Percentiles rank a stretch among this genome's conserved stretches.
These are phyloP conservation scores for Podospora pseudoanserina DNA, from an alignment of 495 filamentous ascomycete genomes.

Conservation along the genomic window DNA sequence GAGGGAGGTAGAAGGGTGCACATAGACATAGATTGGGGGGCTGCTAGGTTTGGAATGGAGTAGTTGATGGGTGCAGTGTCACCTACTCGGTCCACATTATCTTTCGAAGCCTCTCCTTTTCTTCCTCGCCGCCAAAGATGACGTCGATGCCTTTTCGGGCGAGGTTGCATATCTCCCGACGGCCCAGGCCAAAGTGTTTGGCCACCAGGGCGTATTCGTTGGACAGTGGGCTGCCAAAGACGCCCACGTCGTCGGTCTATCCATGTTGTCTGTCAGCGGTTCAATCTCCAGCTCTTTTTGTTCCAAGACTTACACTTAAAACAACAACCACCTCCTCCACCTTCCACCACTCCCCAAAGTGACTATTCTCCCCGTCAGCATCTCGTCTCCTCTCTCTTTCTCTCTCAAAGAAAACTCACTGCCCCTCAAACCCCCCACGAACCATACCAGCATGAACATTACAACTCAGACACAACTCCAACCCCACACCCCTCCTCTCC, in stretches of 20 bases:
- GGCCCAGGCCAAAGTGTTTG: conserved; percentile 61
- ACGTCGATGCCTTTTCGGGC: conserved; percentile 54
- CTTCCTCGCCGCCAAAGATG: conserved; percentile 62
- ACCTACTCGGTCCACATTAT: conserved; percentile 42
- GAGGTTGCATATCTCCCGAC: conserved; percentile 54
- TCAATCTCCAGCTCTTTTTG: neutral
- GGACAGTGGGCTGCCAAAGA: conserved; percentile 75
- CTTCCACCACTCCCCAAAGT: conserved; percentile 39
- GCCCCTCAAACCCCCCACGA: conserved; percentile 63
- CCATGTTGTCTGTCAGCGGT: neutral
- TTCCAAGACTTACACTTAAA: conserved; percentile 32
- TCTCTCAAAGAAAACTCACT: conserved; percentile 30
- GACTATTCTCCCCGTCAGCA: conserved; percentile 16
- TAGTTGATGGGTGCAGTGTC: no score
- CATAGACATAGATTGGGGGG: neutral
- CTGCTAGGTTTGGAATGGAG: no score
- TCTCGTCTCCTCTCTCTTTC: neutral
- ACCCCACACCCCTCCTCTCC: conserved; percentile 40
- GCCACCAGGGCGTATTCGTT: conserved; percentile 75
- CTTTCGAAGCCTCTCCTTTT: conserved; percentile 54
- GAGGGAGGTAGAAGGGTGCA: conserved; percentile 4
- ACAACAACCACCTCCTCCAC: conserved; percentile 36
- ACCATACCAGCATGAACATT: conserved; percentile 77
- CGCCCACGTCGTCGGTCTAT: conserved; percentile 86
- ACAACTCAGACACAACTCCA: conserved; percentile 78